Evolutionary conservation across 768 basidiomycete genomes (phyloP), one percentile per base, ranked within the genome.

Genomic region (Podaxis rugospora): DNA sequence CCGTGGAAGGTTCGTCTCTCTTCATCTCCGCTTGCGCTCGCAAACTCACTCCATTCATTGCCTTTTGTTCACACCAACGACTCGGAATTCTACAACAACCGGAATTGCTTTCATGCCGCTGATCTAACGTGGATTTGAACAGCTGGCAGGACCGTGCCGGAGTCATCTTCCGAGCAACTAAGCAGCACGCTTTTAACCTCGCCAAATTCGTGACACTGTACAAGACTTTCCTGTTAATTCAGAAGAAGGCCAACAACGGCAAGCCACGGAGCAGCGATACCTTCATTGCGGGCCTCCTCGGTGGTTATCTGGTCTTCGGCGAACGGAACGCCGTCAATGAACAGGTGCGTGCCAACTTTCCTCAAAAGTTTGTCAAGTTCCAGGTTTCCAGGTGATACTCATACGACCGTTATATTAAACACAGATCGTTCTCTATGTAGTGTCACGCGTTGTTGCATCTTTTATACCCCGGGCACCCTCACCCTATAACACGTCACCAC

Each of bases 391-490:
- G 36, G 61, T 28, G 46, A 50, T 28, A 35, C 54, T 51, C 57
- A 62, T 64, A 65, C 62, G 18, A 62, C 57, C 39, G 16, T 57
- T 10, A 59, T 58, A 59, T 47, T 35, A 57, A 51, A 18, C 28
- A 53, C 64, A 97, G 93, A 97, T 98, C 66, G 97, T 98, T 21
- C 86, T 99, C 62, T 99, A 98, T 70, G 93, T 99, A 63, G 86
- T 91, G 61, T 93, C 93, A 25, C 88, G 97, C 53, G 92, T 96
- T 50, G 80, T 98, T 47, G 89, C 95, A 16, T 90, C 96, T 5
- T 88, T 96, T 76, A 80, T 99, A 36, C 94, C 97, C 4, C 88
- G 97, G 62, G 83, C 90, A 28, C 69, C 77, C 28, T 66, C 80
- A 35, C 78, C 84, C 21, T 84, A 87, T 69, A 78, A 81, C 42